Conservation (phyloP, 345 rosid species). For the Lepidium sativum region DNA sequence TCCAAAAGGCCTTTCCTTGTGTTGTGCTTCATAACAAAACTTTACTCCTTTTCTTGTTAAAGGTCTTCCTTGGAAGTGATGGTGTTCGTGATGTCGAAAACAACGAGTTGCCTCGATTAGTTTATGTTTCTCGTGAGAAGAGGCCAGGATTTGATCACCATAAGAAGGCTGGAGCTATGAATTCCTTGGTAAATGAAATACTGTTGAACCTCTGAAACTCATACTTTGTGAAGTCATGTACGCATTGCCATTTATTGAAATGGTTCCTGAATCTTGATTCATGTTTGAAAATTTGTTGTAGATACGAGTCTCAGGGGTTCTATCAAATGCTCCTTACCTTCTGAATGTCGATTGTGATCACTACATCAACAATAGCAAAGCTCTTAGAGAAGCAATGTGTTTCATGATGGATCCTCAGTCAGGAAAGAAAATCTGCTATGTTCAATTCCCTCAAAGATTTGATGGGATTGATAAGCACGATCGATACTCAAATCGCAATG, state of each 20-base stretch:
- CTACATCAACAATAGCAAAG: slow-evolving; percentile 90
- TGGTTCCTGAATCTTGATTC: slow-evolving; percentile 2
- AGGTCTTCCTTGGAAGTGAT: slow-evolving; percentile 92
- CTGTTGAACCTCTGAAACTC: background rate
- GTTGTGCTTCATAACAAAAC: background rate
- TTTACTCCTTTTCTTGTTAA: background rate
- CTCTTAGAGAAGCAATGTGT: slow-evolving; percentile 98
- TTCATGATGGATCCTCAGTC: slow-evolving; percentile 97
- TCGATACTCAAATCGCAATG: slow-evolving; percentile 93
- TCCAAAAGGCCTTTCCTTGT: background rate
- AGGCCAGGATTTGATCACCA: slow-evolving; percentile 98
- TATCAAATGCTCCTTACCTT: slow-evolving; percentile 94
- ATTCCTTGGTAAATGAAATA: slow-evolving; percentile 56
- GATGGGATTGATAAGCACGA: slow-evolving; percentile 98
- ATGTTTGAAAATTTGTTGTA: slow-evolving; percentile 14
- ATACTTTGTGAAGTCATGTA: background rate
- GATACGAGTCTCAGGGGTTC: slow-evolving; percentile 94
- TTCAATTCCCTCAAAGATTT: slow-evolving; percentile 98
- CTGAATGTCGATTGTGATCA: slow-evolving; percentile 97
- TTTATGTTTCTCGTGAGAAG: slow-evolving; percentile 98
- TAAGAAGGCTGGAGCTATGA: slow-evolving; percentile 99
- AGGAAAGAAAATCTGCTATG: slow-evolving; percentile 95
- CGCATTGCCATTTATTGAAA: background rate
- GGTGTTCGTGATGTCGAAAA: slow-evolving; percentile 76
- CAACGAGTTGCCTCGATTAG: slow-evolving; percentile 82